Percentiles rank a stretch among this genome's conserved stretches.
These are phyloP conservation scores for Lichina pygmaea DNA, from an alignment of 495 filamentous ascomycete genomes.

Conservation along the genomic window DNA sequence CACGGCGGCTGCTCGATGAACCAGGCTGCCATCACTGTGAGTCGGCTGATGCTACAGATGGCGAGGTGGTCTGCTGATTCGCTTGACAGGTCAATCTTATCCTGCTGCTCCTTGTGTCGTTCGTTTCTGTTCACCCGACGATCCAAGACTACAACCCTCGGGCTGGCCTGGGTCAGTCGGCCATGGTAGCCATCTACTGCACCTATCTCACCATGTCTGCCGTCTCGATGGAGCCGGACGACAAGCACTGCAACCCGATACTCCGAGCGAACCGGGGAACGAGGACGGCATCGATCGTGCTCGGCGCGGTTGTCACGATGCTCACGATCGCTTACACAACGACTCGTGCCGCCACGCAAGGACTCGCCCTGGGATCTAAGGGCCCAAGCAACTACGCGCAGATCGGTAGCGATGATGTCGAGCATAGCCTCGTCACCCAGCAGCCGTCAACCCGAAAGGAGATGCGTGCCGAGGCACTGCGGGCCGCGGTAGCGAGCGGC, in stretches of 20 bases:
- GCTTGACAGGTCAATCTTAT: conserved; percentile 49
- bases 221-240: conserved; percentile 95
- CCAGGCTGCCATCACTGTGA: conserved; percentile 43
- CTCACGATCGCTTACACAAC: conserved; percentile 94
- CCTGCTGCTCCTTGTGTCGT: conserved; percentile 54
- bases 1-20: conserved; percentile 71
- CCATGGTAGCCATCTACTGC: conserved; percentile 95
- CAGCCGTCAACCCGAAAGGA: conserved; percentile 60
- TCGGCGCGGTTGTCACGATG: conserved; percentile 91
- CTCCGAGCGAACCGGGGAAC: conserved; percentile 57
- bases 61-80: too few species aligned
- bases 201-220: conserved; percentile 96
- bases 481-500: conserved; percentile 73
- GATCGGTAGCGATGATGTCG: conserved; percentile 41
- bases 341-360: conserved; percentile 84
- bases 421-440: conserved; percentile 70
- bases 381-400: conserved; percentile 31
- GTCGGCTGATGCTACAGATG: not conserved
- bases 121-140: conserved; percentile 65
- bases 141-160: conserved; percentile 83
- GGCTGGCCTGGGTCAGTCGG: conserved; percentile 82
- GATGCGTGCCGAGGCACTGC: conserved; percentile 79
- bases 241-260: conserved; percentile 79
- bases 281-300: conserved; percentile 63
- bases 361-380: conserved; percentile 38